Evolutionary conservation across 106 monocot genomes (phyloP).

Genomic region (Cymbidium sinense): DNA sequence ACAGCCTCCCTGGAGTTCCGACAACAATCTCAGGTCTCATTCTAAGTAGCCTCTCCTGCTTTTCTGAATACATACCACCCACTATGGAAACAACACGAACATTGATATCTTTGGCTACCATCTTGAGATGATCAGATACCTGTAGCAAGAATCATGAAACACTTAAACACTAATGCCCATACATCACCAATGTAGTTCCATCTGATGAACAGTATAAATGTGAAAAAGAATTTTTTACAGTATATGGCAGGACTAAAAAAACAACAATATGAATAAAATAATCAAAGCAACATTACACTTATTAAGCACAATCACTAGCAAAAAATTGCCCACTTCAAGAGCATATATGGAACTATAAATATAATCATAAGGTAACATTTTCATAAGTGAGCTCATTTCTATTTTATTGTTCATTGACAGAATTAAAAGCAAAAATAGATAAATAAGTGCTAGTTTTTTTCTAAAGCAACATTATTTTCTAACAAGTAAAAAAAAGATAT

Average conservation of each 20-base stretch:
- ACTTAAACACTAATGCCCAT: background rate
- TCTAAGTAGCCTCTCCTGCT: conserved; percentile 84
- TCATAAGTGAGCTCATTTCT: background rate
- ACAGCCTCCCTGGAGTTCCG: conserved; percentile 86
- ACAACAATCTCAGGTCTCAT: conserved; percentile 87
- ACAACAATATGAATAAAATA: background rate
- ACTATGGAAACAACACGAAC: conserved; percentile 79
- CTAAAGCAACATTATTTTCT: too few species aligned
- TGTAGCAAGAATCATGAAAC: conserved; percentile 17
- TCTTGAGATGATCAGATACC: conserved; percentile 94
- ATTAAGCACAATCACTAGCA: background rate
- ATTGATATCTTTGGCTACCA: conserved; percentile 49
- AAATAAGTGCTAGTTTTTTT: background rate
- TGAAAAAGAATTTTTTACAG: background rate
- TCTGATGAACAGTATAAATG: background rate
- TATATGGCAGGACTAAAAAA: background rate
- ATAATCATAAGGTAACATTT: background rate
- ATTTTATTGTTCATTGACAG: background rate
- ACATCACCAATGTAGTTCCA: background rate
- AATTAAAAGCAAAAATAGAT: background rate
- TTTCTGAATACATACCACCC: conserved; percentile 90
- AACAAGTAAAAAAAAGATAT: too few species aligned
- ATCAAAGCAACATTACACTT: background rate
- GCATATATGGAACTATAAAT: background rate
- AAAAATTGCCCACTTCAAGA: background rate